Conservation (phyloP, 331 rosid genomes). For the Pyrus hybrid region DNA sequence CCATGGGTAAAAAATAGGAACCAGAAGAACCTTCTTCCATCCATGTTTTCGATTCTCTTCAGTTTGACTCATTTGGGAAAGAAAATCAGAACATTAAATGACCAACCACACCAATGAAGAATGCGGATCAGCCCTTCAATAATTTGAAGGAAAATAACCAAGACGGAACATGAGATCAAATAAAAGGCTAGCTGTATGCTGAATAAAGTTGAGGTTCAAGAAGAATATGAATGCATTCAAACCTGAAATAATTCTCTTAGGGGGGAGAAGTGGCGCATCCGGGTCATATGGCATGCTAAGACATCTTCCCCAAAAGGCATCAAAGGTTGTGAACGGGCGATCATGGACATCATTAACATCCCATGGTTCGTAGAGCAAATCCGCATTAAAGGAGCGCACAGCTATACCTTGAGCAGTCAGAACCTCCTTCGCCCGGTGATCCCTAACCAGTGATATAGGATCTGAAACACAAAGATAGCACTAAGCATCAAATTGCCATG, state of each 20-base stretch:
- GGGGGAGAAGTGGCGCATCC: slow-evolving; percentile 87
- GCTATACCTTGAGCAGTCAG: slow-evolving; percentile 59
- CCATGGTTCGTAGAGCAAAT: slow-evolving; percentile 90
- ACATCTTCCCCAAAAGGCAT: slow-evolving; percentile 77
- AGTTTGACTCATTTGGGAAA: no score
- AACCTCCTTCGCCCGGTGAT: slow-evolving; percentile 73
- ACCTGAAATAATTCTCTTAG: slow-evolving; percentile 82
- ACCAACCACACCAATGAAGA: neutral
- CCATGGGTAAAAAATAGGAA: neutral
- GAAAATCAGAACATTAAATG: neutral
- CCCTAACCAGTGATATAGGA: slow-evolving; percentile 78
- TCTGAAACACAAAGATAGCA: slow-evolving; percentile 40
- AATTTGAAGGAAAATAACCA: neutral
- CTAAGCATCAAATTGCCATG: neutral
- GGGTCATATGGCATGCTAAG: slow-evolving; percentile 94
- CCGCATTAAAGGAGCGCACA: slow-evolving; percentile 81
- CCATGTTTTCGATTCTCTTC: no score
- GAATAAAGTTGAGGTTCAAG: neutral
- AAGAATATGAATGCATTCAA: slow-evolving; percentile 1
- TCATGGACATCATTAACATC: slow-evolving; percentile 72
- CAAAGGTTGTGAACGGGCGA: slow-evolving; percentile 68
- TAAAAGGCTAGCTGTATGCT: neutral
- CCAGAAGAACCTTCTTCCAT: no score
- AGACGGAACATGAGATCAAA: neutral
- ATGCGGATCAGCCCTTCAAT: neutral